Base-by-base conservation (phyloP, 2,329 filamentous ascomycete genomes). In the Hypoxylon sp. region DNA sequence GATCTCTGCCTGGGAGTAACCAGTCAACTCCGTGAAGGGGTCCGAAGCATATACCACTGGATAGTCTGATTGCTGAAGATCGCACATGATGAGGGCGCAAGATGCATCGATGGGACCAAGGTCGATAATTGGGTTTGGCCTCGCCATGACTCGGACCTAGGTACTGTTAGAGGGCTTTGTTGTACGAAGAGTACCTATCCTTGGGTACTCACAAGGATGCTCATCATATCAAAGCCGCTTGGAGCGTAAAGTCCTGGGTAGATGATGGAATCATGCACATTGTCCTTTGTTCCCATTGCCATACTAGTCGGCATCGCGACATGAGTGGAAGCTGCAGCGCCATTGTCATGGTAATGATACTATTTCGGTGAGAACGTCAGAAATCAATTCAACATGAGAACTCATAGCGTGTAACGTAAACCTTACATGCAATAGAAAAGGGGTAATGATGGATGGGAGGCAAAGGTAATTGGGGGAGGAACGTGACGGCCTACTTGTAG, bases 41-140 rank as follows among this genome's bases (percentile, higher is more conserved):
- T 94, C 91, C 0, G 92, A 95, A 70, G 90, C 92, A 76, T 96
- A 97, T 7, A 96, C 87, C 64, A 97, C 93, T 2, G 94, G 93
- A 29, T 85, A 82, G 76, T 96, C 93, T 27, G 91, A 86, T 71
- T 87, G 85, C 43, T 86, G 84, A 30, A 94, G 88, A 77, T 96
- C 92, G 78, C 92, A 96, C 41, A 97, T 85, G 16, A 95, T 87
- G 68, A 97, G 89, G 2, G 93, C 91, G 74, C 93, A 96, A 1
- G 93, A 96, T 70, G 92, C 84, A 77, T 97, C 94, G 32, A 97
- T 89, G 0, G 92, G 87, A 5, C 93, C 94, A 43, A 97, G 89
- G 51, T 93, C 87, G 71, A 97, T 89, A 71, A 90, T 85, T 0
- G 93, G 92, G 65, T 93, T 89, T 14, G 89, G 88, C 61, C 93